Evolutionary conservation across 2,329 filamentous ascomycete species (phyloP), one percentile per base, ranked within the genome.

Genomic region (Fusarium sp.): DNA sequence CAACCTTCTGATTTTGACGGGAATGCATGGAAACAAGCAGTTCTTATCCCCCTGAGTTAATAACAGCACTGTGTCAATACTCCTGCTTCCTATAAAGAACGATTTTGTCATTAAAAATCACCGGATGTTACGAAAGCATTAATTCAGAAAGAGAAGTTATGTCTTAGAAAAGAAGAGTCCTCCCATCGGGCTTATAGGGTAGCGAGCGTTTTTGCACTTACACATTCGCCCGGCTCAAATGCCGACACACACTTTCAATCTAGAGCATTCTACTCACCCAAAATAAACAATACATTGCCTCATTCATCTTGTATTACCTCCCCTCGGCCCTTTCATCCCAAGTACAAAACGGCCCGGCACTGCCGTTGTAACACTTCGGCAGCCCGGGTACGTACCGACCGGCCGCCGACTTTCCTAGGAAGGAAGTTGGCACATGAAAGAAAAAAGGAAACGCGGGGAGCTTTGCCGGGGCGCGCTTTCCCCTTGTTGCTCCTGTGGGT

Each of bases 371-470:
- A 50, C 22, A 27, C 22, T 30, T 50, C 17, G 17, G 47, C 3
- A 17, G 10, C 25, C 47, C 4, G 25, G 47, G 47, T 52, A 52
- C 17, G 47, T 52, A 30, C 47, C 25, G 2, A 12, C 45, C 10
- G 17, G 27, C 45, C 43, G 38, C 20, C 43, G 45, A 52, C 25
- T 52, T 61, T 59, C 60, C 65, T 9, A 33, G 61, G 52, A 38
- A 57, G 66, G 70, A 70, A 73, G 33, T 43, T n/a, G 20, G 25
- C 63, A 65, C 63, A 60, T 43, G 54, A 35, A 40, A 60, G 43
- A 72, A 32, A 32, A 37, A 37, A 2, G 35, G 15, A 62, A 70
- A 63, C 30, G 33, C 45, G 70, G 71, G 67, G 67, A 65, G 40
- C 38, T 50, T 50, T 71, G n/a, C 62, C 27, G 62, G 66, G 67